Conservation (phyloP, 1,284 basidiomycete genomes). For the Naganishia liquefaciens region DNA sequence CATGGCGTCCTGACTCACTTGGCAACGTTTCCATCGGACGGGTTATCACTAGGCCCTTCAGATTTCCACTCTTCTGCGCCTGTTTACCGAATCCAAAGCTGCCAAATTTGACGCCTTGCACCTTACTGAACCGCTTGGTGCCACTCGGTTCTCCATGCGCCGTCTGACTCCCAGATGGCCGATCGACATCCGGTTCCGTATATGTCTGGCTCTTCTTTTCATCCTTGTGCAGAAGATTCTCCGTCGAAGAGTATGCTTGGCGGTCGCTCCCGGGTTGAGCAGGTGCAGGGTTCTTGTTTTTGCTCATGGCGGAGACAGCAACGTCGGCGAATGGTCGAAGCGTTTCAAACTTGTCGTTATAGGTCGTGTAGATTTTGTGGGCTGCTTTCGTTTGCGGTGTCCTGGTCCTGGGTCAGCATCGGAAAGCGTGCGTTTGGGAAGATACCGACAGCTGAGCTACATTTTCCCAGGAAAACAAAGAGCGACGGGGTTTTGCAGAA, state of each 20-base stretch:
- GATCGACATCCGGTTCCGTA: conserved; percentile 20
- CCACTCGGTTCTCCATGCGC: background rate
- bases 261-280: background rate
- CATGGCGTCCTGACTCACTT: conserved; percentile 38
- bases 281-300: conserved; percentile 7
- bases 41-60: conserved; percentile 58
- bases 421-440: background rate
- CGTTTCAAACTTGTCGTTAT: conserved; percentile 26
- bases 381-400: conserved; percentile 50
- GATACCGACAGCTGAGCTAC: conserved; percentile 46
- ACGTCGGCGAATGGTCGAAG: conserved; percentile 18
- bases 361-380: conserved; percentile 25
- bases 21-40: conserved; percentile 45
- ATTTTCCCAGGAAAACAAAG: conserved; percentile 54
- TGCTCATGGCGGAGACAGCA: conserved; percentile 2
- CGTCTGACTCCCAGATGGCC: background rate
- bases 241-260: conserved; percentile 6
- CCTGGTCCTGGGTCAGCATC: conserved; percentile 32
- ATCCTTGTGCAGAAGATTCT: conserved; percentile 13
- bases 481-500: conserved; percentile 43
- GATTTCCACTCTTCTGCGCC: conserved; percentile 68
- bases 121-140: conserved; percentile 26
- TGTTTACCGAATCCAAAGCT: conserved; percentile 74
- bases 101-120: conserved; percentile 47
- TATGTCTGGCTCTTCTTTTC: conserved; percentile 6